Evolutionary conservation across 164 flowering plant genomes (phyloP).

Genomic region (Nymphaea colorata): DNA sequence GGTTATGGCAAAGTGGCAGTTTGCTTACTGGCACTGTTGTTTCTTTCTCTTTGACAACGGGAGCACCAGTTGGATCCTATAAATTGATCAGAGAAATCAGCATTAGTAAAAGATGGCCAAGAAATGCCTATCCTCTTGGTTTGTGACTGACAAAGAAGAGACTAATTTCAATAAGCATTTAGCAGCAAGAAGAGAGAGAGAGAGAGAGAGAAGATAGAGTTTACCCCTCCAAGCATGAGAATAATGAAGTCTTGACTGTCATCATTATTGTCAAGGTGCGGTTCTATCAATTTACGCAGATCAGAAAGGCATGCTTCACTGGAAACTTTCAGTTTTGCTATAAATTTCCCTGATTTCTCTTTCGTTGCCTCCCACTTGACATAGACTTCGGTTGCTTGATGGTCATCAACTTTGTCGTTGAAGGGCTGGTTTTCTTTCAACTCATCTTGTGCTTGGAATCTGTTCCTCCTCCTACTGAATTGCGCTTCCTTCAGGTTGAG

Average conservation of each 20-base stretch:
- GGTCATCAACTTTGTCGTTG: constrained; percentile 6
- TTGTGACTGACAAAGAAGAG: no score
- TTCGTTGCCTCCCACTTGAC: constrained; percentile 79
- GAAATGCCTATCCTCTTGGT: no score
- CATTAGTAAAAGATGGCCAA: not conserved
- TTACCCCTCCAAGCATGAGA: constrained; percentile 30
- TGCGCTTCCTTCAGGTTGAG: constrained; percentile 10
- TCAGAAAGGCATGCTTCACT: constrained; percentile 56
- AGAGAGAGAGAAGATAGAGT: not conserved
- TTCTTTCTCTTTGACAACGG: constrained; percentile 51
- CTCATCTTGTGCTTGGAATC: constrained; percentile 6
- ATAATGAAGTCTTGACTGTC: constrained; percentile 43
- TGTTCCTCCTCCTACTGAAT: constrained; percentile 3
- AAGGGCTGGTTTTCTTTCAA: constrained; percentile 43
- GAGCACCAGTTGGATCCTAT: constrained; percentile 66
- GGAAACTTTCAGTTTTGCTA: constrained; percentile 37
- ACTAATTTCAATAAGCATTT: no score
- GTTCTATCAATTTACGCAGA: constrained; percentile 53
- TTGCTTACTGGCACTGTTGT: constrained; percentile 26
- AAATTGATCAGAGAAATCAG: not conserved
- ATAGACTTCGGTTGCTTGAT: constrained; percentile 29
- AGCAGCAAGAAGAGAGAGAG: not conserved
- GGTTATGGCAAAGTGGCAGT: constrained; percentile 47
- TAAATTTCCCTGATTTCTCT: constrained; percentile 50
- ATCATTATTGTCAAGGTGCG: constrained; percentile 30